Evolutionary conservation across 1,284 basidiomycete genomes (phyloP).

Genomic region (Boletus smithii): DNA sequence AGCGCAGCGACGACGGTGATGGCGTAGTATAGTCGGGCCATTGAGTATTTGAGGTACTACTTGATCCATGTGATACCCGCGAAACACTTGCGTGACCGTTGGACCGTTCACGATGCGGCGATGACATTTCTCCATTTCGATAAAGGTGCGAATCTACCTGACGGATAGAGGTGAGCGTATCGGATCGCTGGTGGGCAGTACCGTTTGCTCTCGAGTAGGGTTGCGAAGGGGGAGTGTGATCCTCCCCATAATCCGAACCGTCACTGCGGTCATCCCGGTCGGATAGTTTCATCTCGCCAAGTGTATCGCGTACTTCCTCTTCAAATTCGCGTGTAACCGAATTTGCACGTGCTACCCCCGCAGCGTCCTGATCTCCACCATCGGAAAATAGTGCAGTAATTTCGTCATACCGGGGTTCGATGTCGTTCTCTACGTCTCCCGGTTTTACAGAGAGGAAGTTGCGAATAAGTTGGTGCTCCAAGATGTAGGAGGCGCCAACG

Average conservation of each 20-base stretch:
- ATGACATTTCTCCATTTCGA: constrained; percentile 28
- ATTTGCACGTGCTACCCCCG: constrained; percentile 29
- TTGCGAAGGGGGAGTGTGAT: constrained; percentile 41
- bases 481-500: constrained; percentile 72
- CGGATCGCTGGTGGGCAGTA: constrained; percentile 47
- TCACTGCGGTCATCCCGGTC: constrained; percentile 45
- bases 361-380: constrained; percentile 32
- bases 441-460: constrained; percentile 85
- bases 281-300: constrained; percentile 45
- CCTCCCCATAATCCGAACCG: constrained; percentile 60
- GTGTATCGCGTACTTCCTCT: constrained; percentile 44
- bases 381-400: constrained; percentile 52
- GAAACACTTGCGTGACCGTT: constrained; percentile 19
- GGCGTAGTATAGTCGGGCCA: constrained; percentile 35
- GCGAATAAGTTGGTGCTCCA: constrained; percentile 79
- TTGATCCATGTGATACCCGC: constrained; percentile 28
- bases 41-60: constrained; percentile 27
- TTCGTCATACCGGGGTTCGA: constrained; percentile 55
- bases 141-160: constrained; percentile 13
- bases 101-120: constrained; percentile 25
- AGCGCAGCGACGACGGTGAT: constrained; percentile 45
- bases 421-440: constrained; percentile 78
- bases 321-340: constrained; percentile 34
- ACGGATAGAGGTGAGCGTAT: constrained; percentile 45
- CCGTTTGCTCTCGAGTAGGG: constrained; percentile 3